Conservation (phyloP, 768 basidiomycete species). For the Astraeus odoratus region DNA sequence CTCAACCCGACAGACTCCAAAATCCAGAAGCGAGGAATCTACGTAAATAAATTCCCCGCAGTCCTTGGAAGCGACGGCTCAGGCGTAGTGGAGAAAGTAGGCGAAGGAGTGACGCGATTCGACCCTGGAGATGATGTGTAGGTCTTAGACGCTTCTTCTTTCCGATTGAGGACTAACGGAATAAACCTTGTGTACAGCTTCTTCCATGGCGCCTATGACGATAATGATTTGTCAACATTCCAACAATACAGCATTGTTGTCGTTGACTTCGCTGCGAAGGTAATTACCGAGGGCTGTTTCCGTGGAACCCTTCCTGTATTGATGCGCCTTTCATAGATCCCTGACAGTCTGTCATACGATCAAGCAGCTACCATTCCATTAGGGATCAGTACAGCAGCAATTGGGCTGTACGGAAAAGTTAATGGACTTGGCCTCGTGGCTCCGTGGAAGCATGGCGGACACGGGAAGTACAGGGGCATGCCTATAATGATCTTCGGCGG, state of each 20-base stretch:
- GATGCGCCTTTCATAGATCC: conserved; percentile 31
- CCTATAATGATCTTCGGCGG: conserved; percentile 46
- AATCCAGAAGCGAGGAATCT: conserved; percentile 34
- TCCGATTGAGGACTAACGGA: conserved; percentile 4
- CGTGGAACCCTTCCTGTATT: conserved; percentile 3
- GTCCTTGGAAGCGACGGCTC: conserved; percentile 45
- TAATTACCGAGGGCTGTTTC: conserved; percentile 6
- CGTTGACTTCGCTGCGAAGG: conserved; percentile 37
- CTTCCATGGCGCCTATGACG: conserved; percentile 32
- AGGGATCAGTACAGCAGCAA: conserved; percentile 41
- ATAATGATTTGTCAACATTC: conserved; percentile 32
- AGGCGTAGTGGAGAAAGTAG: conserved; percentile 45
- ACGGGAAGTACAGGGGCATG: conserved; percentile 35
- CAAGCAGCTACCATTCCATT: conserved; percentile 43
- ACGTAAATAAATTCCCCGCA: conserved; percentile 36
- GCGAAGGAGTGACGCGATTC: conserved; percentile 43
- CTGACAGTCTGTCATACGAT: conserved; percentile 39
- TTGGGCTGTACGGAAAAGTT: conserved; percentile 40
- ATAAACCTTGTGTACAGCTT: conserved; percentile 31
- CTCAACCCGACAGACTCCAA: conserved; percentile 53
- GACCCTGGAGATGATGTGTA: conserved; percentile 50
- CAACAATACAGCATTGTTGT: conserved; percentile 40
- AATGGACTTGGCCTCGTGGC: conserved; percentile 36
- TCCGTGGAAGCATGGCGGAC: conserved; percentile 31
- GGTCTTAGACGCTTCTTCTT: conserved; percentile 12